phyloP scores from a whole-genome alignment of 108 stramenopile genomes.

The Poteriospumella lacustris region DNA sequence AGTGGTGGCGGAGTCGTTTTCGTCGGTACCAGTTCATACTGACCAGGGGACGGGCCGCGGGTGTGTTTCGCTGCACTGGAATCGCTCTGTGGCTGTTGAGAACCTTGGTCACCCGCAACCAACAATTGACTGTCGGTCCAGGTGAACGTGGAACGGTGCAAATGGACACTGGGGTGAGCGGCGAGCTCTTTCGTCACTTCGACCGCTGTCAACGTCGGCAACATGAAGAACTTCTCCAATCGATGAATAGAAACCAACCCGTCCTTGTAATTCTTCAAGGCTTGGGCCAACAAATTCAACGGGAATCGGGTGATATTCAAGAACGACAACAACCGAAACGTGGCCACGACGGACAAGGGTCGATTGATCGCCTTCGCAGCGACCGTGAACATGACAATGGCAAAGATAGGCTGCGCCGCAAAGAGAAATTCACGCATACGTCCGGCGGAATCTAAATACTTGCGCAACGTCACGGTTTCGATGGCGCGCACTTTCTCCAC shows the following conservation, averaged over 20 bases:
- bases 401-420: neutral
- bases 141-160: too few species aligned
- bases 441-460: neutral
- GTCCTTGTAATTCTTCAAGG: slow-evolving; percentile 1
- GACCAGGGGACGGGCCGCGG: too few species aligned
- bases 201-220: too few species aligned
- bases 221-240: neutral
- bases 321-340: neutral
- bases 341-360: neutral
- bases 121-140: too few species aligned
- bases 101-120: too few species aligned
- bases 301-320: slow-evolving; percentile 28
- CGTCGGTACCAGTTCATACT: too few species aligned
- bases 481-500: neutral
- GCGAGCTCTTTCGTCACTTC: too few species aligned
- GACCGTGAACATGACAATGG: slow-evolving; percentile 6
- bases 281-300: slow-evolving; percentile 5
- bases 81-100: too few species aligned
- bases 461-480: neutral
- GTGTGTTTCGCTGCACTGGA: too few species aligned
- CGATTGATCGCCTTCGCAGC: neutral
- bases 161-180: too few species aligned
- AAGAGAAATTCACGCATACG: slow-evolving; percentile 11
- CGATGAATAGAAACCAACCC: neutral
- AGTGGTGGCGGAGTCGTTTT: too few species aligned